phyloP scores from a whole-genome alignment of 306 rosid genomes.

The Dryas alaskensis region DNA sequence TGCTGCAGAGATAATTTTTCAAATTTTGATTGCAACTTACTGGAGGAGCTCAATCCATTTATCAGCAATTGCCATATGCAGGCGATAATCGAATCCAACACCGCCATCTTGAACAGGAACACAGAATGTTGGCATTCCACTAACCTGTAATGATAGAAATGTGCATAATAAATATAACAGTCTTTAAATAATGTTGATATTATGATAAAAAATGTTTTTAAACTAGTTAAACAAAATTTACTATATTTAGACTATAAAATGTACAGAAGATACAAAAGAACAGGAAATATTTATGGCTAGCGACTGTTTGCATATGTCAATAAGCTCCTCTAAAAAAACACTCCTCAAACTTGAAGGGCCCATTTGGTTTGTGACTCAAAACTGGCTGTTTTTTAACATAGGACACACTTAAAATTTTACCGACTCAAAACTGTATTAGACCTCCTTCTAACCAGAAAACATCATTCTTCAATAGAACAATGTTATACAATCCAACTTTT shows the following conservation, averaged over 20 bases:
- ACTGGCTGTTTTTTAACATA: neutral
- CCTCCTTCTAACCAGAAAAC: no score
- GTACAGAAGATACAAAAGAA: neutral
- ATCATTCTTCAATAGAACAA: no score
- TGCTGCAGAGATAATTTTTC: neutral
- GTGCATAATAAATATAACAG: neutral
- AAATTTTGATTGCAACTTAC: conserved; percentile 38
- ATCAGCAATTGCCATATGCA: conserved; percentile 97
- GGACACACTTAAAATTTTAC: no score
- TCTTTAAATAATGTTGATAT: conserved; percentile 9
- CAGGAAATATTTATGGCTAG: neutral
- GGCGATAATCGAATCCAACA: conserved; percentile 90
- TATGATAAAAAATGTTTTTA: conserved; percentile 5
- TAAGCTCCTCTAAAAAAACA: neutral
- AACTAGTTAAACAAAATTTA: neutral
- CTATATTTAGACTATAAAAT: neutral
- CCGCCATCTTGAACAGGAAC: conserved; percentile 85
- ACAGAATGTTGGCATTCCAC: conserved; percentile 98
- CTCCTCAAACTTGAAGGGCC: neutral
- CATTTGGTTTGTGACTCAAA: neutral
- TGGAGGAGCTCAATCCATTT: conserved; percentile 96
- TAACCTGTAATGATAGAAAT: conserved; percentile 60
- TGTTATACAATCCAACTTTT: no score
- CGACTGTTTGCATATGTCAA: neutral
- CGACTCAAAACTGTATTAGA: no score